Evolutionary conservation across 2,329 filamentous ascomycete species (phyloP), one percentile per base, ranked within the genome.

Genomic region (Amesomyces nigricolor): DNA sequence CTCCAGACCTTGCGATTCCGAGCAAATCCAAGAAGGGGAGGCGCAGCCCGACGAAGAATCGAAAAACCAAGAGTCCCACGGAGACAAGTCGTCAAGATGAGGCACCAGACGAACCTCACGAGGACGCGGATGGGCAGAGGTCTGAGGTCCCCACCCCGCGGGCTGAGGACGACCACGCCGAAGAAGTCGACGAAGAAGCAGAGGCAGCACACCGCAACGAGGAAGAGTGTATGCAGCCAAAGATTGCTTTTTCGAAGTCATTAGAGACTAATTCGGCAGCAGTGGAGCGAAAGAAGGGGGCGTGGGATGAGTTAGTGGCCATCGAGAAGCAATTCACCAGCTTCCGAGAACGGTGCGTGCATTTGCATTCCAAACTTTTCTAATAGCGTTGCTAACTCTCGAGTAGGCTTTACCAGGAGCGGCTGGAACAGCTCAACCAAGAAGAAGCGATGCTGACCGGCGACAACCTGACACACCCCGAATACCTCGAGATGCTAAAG

Each of bases 321-420:
- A 87, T 99, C 43, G 92, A 97, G 68, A 87, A 87, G 69, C 89
- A 94, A 67, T 99, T 99, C 72, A 83, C 86, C 57, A 81, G 87
- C 16, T 89, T 97, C 66, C 83, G 91, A 65, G 91, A 91, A 61
- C 86, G 84, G 86, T 88, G 68, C 64, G 78, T 72, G 7, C 47
- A 10, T 9, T 32, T 16, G n/a, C 52, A 38, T 10, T 30, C 9
- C 14, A 22, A 9, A 16, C 11, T 1, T 26, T 14, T n/a, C 9
- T 42, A 16, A 40, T 26, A 11, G 5, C 2, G 14, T 54, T 52
- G 32, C 62, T 68, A 61, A 71, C 49, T 53, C 16, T 17, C 52
- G 10, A 45, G 14, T 65, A 95, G 91, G 62, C 80, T 96, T 42
- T 94, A 91, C 70, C 89, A 94, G 67, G 92, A 97, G 70, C 83